Percentiles rank a stretch among this genome's conserved stretches.
phyloP scores from a whole-genome alignment of 345 rosid species.

The Ricinus communis region DNA sequence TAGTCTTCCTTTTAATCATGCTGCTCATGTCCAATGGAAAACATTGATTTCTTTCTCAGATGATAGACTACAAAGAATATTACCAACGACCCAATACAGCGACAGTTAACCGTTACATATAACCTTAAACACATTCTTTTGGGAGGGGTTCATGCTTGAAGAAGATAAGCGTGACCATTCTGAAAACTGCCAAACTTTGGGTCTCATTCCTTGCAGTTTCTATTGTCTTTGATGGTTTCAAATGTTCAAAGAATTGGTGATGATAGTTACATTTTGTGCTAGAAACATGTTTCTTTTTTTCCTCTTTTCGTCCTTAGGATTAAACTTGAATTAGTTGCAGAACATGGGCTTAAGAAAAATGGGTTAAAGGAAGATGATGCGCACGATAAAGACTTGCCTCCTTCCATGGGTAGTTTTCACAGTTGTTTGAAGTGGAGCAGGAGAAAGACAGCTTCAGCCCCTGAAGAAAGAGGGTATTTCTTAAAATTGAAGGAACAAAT shows the following conservation, averaged over 20 bases:
- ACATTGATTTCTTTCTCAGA: conserved; percentile 27
- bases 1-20: conserved; percentile 46
- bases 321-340: conserved; percentile 12
- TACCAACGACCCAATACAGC: conserved; percentile 35
- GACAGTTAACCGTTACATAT: conserved; percentile 46
- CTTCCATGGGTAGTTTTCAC: conserved; percentile 65
- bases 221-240: conserved; percentile 5
- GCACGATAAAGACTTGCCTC: conserved; percentile 60
- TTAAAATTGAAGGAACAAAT: conserved; percentile 35
- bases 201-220: not conserved
- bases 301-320: not conserved
- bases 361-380: conserved; percentile 29
- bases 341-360: conserved; percentile 10
- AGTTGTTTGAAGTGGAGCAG: conserved; percentile 81
- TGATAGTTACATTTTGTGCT: not conserved
- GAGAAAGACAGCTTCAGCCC: conserved; percentile 53
- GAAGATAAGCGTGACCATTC: not conserved
- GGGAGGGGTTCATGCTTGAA: not conserved
- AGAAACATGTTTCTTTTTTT: not conserved
- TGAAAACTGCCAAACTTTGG: not conserved
- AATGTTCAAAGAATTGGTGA: not conserved
- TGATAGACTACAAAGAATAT: conserved; percentile 15
- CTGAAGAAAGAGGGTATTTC: conserved; percentile 19
- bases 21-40: conserved; percentile 18
- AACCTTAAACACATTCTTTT: conserved; percentile 13